Evolutionary conservation across 2,329 filamentous ascomycete genomes (phyloP), one percentile per base, ranked within the genome.

Genomic region (Clonostachys sp.): DNA sequence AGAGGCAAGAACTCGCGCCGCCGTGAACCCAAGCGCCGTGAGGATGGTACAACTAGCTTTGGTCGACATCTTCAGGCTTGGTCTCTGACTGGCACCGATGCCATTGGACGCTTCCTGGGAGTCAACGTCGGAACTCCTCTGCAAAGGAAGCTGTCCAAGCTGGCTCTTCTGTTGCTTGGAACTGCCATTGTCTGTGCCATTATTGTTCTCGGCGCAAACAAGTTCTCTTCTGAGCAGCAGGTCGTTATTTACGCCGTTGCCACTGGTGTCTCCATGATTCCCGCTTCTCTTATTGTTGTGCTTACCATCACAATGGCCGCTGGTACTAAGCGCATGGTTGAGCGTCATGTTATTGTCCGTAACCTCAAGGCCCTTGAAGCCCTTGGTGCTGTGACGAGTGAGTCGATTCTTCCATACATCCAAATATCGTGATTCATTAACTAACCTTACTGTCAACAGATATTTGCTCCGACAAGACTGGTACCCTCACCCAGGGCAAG

Each of bases 61-160:
- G 60, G 51, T 18, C 62, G 61, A 33, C 64, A 63, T 50, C 45
- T 64, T 33, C 53, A 69, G 45, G 65, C 68, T 2, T 70, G 64
- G 63, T 57, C 57, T 1, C 52, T 71, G 34, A 72, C 70, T 6
- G 53, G 60, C 7, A 58, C 57, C 8, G 60, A 65, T 46, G 64
- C 64, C 16, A 53, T 65, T 43, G 69, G 69, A 17, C 64, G 71
- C 51, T 72, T 78, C 58, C 75, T 80, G 45, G 77, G 70, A 43
- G 60, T 72, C 50, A 67, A 64, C 38, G 66, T 81, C 34, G 85
- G 85, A 38, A 89, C 85, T 12, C 86, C 86, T 2, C 70, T 89
- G 34, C 84, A 87, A 61, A 78, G 77, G 54, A 87, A 84, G 61
- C 68, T 89, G 43, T 84, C 81, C 57, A 84, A 86, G 62, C 78